Evolutionary conservation across 345 rosid genomes (phyloP).

Genomic region (Citrus sp.): DNA sequence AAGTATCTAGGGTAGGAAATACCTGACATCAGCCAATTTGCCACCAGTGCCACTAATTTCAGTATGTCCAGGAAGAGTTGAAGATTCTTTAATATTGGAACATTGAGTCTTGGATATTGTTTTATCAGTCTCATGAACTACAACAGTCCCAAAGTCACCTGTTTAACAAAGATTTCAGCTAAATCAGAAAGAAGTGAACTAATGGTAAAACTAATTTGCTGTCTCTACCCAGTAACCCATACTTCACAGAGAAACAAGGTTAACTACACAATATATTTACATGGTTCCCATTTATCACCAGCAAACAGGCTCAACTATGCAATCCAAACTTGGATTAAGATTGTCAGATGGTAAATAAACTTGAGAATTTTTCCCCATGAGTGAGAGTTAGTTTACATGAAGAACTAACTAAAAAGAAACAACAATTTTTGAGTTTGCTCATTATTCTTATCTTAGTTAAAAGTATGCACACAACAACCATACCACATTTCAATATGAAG

Average conservation of each 20-base stretch:
- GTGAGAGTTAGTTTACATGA: not conserved
- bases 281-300: not conserved
- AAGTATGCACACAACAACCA: not conserved
- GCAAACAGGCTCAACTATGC: not conserved
- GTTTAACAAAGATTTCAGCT: conserved; percentile 16
- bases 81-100: conserved; percentile 32
- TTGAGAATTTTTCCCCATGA: not conserved
- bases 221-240: not conserved
- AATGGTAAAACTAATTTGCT: not conserved
- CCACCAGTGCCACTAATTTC: conserved; percentile 33
- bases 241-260: not conserved
- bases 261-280: not conserved
- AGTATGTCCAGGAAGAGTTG: conserved; percentile 26
- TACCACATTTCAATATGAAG: not conserved
- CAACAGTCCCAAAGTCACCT: conserved; percentile 85
- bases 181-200: not conserved
- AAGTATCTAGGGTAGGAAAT: not conserved
- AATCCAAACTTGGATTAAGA: not conserved
- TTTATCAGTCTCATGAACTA: conserved; percentile 55
- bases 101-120: conserved; percentile 23
- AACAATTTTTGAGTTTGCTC: not conserved
- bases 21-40: conserved; percentile 42
- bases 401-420: not conserved
- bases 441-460: not conserved
- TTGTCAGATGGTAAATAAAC: not conserved